Percentiles rank a stretch among this genome's conserved stretches.
Conservation (phyloP, 2,329 filamentous ascomycete genomes). For the Fusarium sp. region DNA sequence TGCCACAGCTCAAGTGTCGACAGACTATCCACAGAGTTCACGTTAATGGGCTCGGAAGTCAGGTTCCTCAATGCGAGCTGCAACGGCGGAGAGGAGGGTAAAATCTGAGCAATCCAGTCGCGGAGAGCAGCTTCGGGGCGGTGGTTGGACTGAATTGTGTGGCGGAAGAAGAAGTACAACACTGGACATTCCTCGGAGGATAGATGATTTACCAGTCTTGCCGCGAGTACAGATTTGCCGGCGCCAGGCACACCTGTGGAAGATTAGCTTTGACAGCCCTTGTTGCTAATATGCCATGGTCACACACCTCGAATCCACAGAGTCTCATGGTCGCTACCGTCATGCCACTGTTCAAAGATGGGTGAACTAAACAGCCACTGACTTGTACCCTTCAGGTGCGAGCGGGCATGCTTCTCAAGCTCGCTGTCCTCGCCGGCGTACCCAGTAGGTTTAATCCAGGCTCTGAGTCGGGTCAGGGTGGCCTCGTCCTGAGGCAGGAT, state of each 20-base stretch:
- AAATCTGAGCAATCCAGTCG: slow-evolving; percentile 50
- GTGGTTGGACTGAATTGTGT: slow-evolving; percentile 51
- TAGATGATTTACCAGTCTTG: slow-evolving; percentile 32
- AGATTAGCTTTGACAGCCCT: slow-evolving; percentile 22
- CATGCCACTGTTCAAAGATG: slow-evolving; percentile 23
- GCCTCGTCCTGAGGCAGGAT: slow-evolving; percentile 43
- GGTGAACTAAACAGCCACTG: slow-evolving; percentile 14
- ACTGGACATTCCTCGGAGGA: slow-evolving; percentile 34
- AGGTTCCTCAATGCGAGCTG: slow-evolving; percentile 37
- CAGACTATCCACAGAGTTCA: slow-evolving; percentile 3
- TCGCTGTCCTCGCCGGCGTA: slow-evolving; percentile 40
- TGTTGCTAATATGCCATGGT: not conserved
- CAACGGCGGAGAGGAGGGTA: slow-evolving; percentile 45
- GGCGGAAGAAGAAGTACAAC: slow-evolving; percentile 53
- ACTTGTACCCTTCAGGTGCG: slow-evolving; percentile 29
- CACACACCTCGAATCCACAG: not conserved
- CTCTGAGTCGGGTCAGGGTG: slow-evolving; percentile 25
- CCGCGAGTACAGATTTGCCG: slow-evolving; percentile 50
- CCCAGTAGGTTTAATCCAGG: slow-evolving; percentile 45
- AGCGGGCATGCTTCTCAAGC: slow-evolving; percentile 39
- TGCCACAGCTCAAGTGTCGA: slow-evolving; percentile 46
- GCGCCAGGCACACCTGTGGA: slow-evolving; percentile 50
- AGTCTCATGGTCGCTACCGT: slow-evolving; percentile 8
- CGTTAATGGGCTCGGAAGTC: not conserved
- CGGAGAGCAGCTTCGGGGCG: slow-evolving; percentile 41